Base-by-base conservation (phyloP, 1,284 basidiomycete genomes). In the Trichosporon faecale region DNA sequence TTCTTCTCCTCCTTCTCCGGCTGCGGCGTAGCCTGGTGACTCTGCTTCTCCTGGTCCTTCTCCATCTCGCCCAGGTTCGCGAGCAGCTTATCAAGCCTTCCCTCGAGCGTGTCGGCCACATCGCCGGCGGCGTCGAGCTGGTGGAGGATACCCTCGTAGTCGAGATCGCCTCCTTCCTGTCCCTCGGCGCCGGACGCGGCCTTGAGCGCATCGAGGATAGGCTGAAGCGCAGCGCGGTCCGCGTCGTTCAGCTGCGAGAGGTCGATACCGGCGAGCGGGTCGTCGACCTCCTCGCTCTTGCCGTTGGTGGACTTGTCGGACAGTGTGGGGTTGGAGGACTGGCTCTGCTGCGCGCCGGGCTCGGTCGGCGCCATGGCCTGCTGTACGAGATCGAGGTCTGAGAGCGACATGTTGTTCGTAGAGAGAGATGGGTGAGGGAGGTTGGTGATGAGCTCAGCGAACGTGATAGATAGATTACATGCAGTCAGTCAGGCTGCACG, bases 1-100 rank as follows among this genome's bases (percentile, higher is more conserved):
- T 81, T 85, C 71, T 78, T 72, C 16, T 76, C 76, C 37, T 83
- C 81, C 67, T 85, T 83, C 7, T 82, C 79, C 66, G 83, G 82
- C 70, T 83, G 11, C 35, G 35, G 83, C 37, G 68, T 65, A 2
- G 66, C 70, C 8, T 46, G 18, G 21, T 52, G 21, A 6, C 16
- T 4, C n/a, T 23, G 21, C 49, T 23, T 21, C 49, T 52, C 21
- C 49, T 52, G 49, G 23, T 21, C 44, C 21, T 35, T 44, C 60
- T 79, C 78, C 27, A 79, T 74, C 33, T 76, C 74, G 25, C 76
- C 79, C 18, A 84, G 66, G 18, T 72, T 75, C 66, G 69, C 76
- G 25, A 84, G 71, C 57, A 84, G 66, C 65, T 57, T 71, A 75
- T 84, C 82, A 52, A 84, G 72, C 71, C 78, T 79, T 1, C 72